Percentiles rank a stretch among this genome's conserved stretches.
Conservation (phyloP, 208 protist species). For the Wallacemonas sp. region DNA sequence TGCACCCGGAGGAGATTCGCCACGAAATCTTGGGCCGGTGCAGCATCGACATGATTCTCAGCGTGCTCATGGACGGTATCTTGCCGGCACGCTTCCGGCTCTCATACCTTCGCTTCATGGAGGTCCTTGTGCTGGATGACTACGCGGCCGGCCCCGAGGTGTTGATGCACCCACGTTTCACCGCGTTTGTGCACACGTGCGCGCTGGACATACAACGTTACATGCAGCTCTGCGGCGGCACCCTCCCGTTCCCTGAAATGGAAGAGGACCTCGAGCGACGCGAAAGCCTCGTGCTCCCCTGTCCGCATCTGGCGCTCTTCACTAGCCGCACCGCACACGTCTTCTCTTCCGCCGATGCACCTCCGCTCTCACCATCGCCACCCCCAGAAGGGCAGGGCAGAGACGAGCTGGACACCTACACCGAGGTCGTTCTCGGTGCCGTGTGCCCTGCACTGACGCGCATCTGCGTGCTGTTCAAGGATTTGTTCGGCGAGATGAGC, state of each 20-base stretch:
- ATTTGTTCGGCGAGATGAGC: conserved; percentile 16
- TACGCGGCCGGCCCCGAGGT: conserved; percentile 13
- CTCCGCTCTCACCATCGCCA: no score
- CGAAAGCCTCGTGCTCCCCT: neutral
- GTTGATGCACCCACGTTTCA: conserved; percentile 31
- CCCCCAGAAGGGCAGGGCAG: no score
- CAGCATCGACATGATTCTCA: conserved; percentile 37
- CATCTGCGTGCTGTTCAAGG: conserved; percentile 22
- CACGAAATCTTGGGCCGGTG: conserved; percentile 41
- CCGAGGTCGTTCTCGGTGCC: conserved; percentile 25
- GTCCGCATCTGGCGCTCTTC: no score
- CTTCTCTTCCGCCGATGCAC: no score
- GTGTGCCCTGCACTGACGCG: conserved; percentile 26
- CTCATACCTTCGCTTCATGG: conserved; percentile 32
- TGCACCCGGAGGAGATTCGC: conserved; percentile 46
- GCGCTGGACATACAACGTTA: conserved; percentile 29
- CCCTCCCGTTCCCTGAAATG: conserved; percentile 7
- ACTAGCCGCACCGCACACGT: no score
- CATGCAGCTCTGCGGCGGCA: conserved; percentile 36
- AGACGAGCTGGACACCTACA: conserved; percentile 9
- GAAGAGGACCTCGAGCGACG: conserved; percentile 24
- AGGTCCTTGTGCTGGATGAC: conserved; percentile 49
- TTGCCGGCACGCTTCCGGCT: conserved; percentile 35
- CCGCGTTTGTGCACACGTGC: conserved; percentile 32
- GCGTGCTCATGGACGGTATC: conserved; percentile 28